Percentiles rank a stretch among this genome's conserved stretches.
These are phyloP conservation scores for Coniochaeta ligniaria DNA, from an alignment of 2,329 filamentous ascomycete genomes.

Conservation along the genomic window DNA sequence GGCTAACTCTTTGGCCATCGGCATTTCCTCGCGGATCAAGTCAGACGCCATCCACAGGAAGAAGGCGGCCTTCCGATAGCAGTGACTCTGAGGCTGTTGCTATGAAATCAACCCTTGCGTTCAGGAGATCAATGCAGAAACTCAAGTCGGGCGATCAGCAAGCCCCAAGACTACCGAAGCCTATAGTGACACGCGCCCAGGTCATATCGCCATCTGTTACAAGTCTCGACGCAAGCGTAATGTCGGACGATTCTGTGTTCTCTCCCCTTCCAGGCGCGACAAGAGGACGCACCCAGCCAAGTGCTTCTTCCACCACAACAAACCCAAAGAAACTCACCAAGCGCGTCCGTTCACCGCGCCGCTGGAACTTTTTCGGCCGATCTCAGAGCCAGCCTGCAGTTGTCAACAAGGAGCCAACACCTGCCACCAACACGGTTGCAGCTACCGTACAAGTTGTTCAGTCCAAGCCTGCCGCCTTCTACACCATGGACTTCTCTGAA, in stretches of 20 bases:
- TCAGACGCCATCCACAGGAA: conserved; percentile 15
- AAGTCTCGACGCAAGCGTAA: conserved; percentile 48
- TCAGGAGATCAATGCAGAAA: conserved; percentile 47
- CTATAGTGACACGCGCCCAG: conserved; percentile 36
- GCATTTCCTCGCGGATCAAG: conserved; percentile 34
- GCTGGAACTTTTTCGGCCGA: conserved; percentile 58
- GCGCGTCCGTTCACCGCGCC: conserved; percentile 46
- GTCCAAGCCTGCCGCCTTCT: conserved; percentile 49
- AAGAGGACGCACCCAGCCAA: conserved; percentile 19
- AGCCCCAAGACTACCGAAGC: conserved; percentile 42
- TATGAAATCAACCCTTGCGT: conserved; percentile 45
- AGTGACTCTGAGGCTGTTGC: conserved; percentile 44
- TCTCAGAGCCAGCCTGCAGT: conserved; percentile 35
- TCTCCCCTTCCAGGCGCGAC: conserved; percentile 25
- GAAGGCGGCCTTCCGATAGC: conserved; percentile 44
- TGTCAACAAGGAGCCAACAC: conserved; percentile 28
- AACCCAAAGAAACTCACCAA: conserved; percentile 49
- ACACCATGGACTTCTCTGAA: conserved; percentile 54
- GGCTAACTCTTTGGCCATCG: conserved; percentile 46
- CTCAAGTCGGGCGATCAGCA: conserved; percentile 35
- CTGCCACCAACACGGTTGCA: conserved; percentile 28
- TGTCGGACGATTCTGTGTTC: conserved; percentile 48
- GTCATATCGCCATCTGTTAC: conserved; percentile 41
- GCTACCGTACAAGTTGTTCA: conserved; percentile 41
- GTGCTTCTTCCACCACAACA: conserved; percentile 10